Evolutionary conservation across 2,329 filamentous ascomycete genomes (phyloP), one percentile per base, ranked within the genome.

Genomic region (Fusarium sp.): DNA sequence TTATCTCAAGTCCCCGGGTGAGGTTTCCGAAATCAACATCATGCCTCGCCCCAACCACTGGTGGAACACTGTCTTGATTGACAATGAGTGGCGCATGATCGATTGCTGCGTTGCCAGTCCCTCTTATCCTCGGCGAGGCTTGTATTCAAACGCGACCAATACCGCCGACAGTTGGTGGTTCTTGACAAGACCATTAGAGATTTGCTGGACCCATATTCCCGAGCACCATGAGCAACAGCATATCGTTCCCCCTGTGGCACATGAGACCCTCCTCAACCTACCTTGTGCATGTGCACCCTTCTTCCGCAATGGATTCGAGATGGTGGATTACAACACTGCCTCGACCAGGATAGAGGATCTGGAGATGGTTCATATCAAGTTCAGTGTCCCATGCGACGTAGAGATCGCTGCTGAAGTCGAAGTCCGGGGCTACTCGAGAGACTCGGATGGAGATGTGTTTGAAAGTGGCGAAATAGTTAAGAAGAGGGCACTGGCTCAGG

Each of bases 191-290:
- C 97, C 97, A 8, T 88, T 91, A 47, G 94, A 99, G 79, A 88
- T 95, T 11, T 98, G 95, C 84, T 99, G 95, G 86, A 98, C 96
- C 3, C 96, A 99, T 79, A 91, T 99, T 24, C 94, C 96, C 7
- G 88, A 97, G 58, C 88, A 94, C 60, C 92, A 94, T 55, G 87
- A 91, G 63, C 94, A 98, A 76, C 96, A 99, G 79, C 96, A 98
- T 77, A 91, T 99, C 59, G 94, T 94, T 64, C 96, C 96, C 18
- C 90, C 94, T 0, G 90, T 98, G 25, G 90, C 93, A 6, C 91
- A 94, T 62, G 94, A 98, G 74, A 88, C 97, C 10, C 84, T 99
- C 9, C 86, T 98, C 64, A 92, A 94, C 53, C 85, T 99, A 9
- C 96, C 96, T 0, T 92, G 92, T 72, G 91, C 93, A 13, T 95